A percentile compares a stretch with the other conserved stretches of the same genome.
Evolutionary conservation across 2,329 filamentous ascomycete genomes (phyloP).

Genomic region (Colletotrichum sp.): DNA sequence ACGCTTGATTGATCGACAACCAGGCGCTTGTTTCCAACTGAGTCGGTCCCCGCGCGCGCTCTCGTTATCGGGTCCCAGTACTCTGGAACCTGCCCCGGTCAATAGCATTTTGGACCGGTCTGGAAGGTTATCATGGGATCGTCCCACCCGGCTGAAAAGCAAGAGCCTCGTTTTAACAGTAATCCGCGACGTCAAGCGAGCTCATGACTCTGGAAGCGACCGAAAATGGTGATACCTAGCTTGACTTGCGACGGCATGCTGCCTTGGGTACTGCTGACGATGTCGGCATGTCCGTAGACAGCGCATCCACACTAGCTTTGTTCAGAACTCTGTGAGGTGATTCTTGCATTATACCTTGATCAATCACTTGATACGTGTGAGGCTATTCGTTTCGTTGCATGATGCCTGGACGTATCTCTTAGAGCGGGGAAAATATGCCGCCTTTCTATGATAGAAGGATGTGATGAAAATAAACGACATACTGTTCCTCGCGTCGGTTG

Average conservation of each 20-base stretch:
- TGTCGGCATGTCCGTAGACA: background rate
- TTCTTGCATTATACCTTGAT: background rate
- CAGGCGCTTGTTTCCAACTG: background rate
- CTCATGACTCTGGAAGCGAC: background rate
- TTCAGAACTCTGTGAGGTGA: background rate
- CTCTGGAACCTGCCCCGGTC: background rate
- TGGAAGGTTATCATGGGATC: background rate
- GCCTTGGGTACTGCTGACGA: background rate
- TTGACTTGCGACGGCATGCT: background rate
- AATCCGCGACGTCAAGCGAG: background rate
- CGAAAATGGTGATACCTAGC: background rate
- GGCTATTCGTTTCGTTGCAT: background rate
- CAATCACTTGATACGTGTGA: background rate
- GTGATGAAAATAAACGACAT: fast-evolving
- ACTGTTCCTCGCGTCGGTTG: background rate
- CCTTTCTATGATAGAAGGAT: background rate
- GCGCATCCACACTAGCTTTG: background rate
- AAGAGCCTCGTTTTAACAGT: background rate
- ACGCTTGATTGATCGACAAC: conserved; percentile 1
- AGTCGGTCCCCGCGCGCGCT: background rate
- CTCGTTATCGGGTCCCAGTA: background rate
- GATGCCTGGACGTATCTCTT: background rate
- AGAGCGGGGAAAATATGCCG: background rate
- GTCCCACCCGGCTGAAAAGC: background rate
- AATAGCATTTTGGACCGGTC: background rate